These are phyloP conservation scores for Passalora sequoiae DNA, from an alignment of 2,329 filamentous ascomycete species.

Conservation along the genomic window DNA sequence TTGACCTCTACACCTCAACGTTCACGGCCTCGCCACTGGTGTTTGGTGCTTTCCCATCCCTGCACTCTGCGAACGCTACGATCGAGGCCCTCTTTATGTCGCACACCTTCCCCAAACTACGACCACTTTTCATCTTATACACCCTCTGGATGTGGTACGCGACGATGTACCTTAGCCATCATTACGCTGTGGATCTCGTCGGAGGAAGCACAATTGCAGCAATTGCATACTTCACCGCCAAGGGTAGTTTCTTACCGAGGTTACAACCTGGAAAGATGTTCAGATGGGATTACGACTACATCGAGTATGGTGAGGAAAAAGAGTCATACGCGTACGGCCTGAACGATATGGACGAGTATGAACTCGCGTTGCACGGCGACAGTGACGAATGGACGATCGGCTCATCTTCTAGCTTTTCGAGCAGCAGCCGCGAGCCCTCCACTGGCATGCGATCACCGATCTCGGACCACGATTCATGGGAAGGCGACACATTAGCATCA, in stretches of 20 bases:
- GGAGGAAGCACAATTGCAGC: slow-evolving; percentile 63
- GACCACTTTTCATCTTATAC: slow-evolving; percentile 75
- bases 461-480: slow-evolving; percentile 55
- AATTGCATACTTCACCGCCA: slow-evolving; percentile 74
- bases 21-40: slow-evolving; percentile 88
- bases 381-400: slow-evolving; percentile 89
- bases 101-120: slow-evolving; percentile 79
- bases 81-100: slow-evolving; percentile 90
- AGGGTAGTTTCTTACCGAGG: slow-evolving; percentile 73
- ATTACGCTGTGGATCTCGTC: slow-evolving; percentile 92
- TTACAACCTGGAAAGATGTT: slow-evolving; percentile 78
- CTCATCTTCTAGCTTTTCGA: slow-evolving; percentile 71
- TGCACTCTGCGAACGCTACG: slow-evolving; percentile 85
- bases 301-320: slow-evolving; percentile 69
- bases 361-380: slow-evolving; percentile 49
- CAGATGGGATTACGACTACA: slow-evolving; percentile 93
- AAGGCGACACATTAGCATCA: slow-evolving; percentile 51
- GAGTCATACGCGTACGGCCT: slow-evolving; percentile 50
- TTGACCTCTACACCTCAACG: slow-evolving; percentile 87
- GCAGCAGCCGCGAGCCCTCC: slow-evolving; percentile 56
- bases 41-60: slow-evolving; percentile 89
- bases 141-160: slow-evolving; percentile 96
- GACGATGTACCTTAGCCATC: slow-evolving; percentile 96
- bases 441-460: slow-evolving; percentile 44
- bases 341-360: slow-evolving; percentile 51